Percentiles rank a stretch among this genome's conserved stretches.
Evolutionary conservation across 164 flowering plant species (phyloP).

Genomic region (grape (Vitis vinifera)): DNA sequence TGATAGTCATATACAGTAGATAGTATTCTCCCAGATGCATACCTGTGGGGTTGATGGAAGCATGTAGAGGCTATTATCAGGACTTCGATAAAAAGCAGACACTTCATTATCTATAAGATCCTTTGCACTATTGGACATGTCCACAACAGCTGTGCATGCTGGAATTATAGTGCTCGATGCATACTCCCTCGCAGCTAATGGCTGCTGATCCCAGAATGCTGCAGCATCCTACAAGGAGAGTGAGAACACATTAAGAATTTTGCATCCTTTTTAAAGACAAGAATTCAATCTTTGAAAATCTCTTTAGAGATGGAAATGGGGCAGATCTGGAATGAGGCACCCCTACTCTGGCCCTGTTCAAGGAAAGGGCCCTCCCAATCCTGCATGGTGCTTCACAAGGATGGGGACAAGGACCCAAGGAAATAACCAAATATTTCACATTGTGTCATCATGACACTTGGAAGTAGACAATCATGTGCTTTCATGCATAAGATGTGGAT

Average conservation of each 20-base stretch:
- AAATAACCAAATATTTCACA: no score
- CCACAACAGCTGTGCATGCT: constrained; percentile 65
- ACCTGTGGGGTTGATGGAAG: constrained; percentile 98
- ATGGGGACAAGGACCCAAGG: no score
- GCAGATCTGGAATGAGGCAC: no score
- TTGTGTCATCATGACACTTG: no score
- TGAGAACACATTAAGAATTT: background rate
- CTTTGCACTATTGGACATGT: constrained; percentile 71
- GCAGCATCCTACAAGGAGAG: constrained; percentile 69
- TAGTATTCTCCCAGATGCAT: background rate
- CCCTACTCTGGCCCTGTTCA: no score
- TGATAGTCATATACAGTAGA: background rate
- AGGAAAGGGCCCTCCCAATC: no score
- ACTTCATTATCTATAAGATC: constrained; percentile 92
- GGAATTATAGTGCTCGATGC: constrained; percentile 93
- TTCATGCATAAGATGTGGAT: no score
- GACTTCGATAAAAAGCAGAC: constrained; percentile 78
- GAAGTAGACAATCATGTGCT: no score
- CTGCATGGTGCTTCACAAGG: no score
- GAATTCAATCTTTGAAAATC: no score
- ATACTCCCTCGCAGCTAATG: constrained; percentile 88
- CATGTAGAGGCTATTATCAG: constrained; percentile 95
- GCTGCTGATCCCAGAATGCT: constrained; percentile 94
- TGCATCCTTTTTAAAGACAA: background rate
- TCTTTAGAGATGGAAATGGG: no score